Conservation (phyloP, 192 early-diverging fungal genomes). For the Entrophospora sp. region DNA sequence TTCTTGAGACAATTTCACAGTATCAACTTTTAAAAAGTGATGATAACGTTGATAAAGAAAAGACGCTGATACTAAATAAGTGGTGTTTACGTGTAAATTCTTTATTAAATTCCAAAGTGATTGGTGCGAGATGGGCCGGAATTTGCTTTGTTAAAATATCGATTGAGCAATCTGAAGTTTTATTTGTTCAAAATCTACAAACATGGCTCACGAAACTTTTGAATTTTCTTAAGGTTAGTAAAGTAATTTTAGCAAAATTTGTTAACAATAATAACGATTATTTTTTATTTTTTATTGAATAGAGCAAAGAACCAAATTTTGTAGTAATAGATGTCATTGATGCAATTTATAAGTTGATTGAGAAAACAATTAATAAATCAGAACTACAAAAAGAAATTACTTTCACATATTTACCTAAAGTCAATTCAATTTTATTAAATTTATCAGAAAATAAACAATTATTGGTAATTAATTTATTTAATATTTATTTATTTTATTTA, state of each 20-base stretch:
- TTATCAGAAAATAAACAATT: slow-evolving; percentile 35
- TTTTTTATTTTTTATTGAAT: not conserved
- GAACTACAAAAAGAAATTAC: slow-evolving; percentile 50
- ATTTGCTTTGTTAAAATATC: slow-evolving; percentile 40
- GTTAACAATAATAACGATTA: not conserved
- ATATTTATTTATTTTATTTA: not conserved
- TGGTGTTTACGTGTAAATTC: slow-evolving; percentile 47
- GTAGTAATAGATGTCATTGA: slow-evolving; percentile 34
- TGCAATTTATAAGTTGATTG: slow-evolving; percentile 38
- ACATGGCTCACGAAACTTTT: not conserved
- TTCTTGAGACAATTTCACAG: slow-evolving; percentile 37
- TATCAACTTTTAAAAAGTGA: slow-evolving; percentile 25
- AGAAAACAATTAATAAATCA: slow-evolving; percentile 36
- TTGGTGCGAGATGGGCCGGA: slow-evolving; percentile 39
- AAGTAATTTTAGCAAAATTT: not conserved
- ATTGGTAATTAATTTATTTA: slow-evolving; percentile 26
- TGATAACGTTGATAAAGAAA: not conserved
- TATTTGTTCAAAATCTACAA: slow-evolving; percentile 23
- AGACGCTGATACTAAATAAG: slow-evolving; percentile 24
- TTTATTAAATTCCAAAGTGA: slow-evolving; percentile 42
- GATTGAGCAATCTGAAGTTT: slow-evolving; percentile 32
- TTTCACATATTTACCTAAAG: slow-evolving; percentile 40
- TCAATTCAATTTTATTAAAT: slow-evolving; percentile 35
- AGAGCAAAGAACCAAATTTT: slow-evolving; percentile 37
- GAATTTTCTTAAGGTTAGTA: not conserved